Percentiles rank a stretch among this genome's conserved stretches.
Conservation (phyloP, 768 basidiomycete genomes). For the Lactarius hatsudake region DNA sequence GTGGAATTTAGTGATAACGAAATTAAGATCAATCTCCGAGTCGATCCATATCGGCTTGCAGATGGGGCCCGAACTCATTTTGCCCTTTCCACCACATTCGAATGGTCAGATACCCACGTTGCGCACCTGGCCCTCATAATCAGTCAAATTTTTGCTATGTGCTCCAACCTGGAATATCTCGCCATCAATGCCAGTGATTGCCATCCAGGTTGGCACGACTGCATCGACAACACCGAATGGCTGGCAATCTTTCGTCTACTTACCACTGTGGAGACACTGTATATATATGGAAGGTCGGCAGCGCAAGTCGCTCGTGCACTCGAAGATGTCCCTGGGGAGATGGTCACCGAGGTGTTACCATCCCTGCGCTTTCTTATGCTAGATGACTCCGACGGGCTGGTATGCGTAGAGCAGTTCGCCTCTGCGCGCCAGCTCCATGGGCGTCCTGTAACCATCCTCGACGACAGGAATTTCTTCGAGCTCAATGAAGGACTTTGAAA, state of each 20-base stretch:
- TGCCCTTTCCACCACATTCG: neutral
- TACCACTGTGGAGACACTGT: no score
- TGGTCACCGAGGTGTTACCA: neutral
- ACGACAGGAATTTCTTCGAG: neutral
- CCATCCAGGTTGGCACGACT: neutral
- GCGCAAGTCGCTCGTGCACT: neutral
- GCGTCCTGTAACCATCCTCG: neutral
- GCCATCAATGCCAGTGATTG: neutral
- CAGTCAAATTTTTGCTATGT: neutral
- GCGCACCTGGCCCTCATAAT: neutral
- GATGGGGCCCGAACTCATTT: no score
- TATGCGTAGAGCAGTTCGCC: neutral
- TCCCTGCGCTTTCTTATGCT: neutral
- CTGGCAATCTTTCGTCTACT: neutral
- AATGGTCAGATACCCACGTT: neutral
- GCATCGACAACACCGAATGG: neutral
- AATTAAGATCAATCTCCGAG: neutral
- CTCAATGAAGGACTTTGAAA: neutral
- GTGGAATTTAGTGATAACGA: neutral
- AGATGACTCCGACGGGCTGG: no score
- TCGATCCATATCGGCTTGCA: neutral
- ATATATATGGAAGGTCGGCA: no score
- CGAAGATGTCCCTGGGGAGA: no score
- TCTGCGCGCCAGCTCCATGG: neutral
- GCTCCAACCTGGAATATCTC: neutral